phyloP scores from a whole-genome alignment of 176 grass and related monocot species.

The Puya raimondii region DNA sequence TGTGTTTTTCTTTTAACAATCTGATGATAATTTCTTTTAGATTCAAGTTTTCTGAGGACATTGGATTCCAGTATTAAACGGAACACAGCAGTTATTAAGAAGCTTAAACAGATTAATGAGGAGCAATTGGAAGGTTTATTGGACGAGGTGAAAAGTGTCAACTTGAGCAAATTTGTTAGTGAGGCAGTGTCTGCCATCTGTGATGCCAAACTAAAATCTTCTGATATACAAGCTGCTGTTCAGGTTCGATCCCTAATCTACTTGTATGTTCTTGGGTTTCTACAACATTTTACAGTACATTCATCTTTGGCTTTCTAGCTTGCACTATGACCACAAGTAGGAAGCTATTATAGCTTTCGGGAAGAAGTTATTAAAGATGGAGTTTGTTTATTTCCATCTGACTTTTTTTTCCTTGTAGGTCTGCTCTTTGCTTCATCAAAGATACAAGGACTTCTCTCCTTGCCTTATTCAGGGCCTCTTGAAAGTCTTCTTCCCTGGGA shows the following conservation, averaged over 20 bases:
- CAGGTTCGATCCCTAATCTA: conserved; percentile 39
- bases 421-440: conserved; percentile 96
- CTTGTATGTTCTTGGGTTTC: conserved; percentile 15
- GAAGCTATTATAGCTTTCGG: neutral
- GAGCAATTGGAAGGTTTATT: conserved; percentile 78
- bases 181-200: conserved; percentile 96
- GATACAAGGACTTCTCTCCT: conserved; percentile 97
- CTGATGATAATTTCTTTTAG: conserved; percentile 49
- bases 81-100: conserved; percentile 92
- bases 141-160: conserved; percentile 94
- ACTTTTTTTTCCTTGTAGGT: conserved; percentile 45
- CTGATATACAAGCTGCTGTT: conserved; percentile 97
- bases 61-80: conserved; percentile 90
- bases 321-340: neutral
- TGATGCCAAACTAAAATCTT: conserved; percentile 89
- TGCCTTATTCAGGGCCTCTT: conserved; percentile 83
- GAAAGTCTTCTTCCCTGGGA: conserved; percentile 89
- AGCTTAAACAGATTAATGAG: conserved; percentile 91
- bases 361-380: too few species aligned
- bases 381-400: too few species aligned
- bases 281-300: neutral
- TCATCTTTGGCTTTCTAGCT: conserved; percentile 2
- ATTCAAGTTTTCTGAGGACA: conserved; percentile 79
- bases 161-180: conserved; percentile 99
- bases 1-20: conserved; percentile 4